Conservation (phyloP, 2,329 filamentous ascomycete species). For the Macrophomina tecta region DNA sequence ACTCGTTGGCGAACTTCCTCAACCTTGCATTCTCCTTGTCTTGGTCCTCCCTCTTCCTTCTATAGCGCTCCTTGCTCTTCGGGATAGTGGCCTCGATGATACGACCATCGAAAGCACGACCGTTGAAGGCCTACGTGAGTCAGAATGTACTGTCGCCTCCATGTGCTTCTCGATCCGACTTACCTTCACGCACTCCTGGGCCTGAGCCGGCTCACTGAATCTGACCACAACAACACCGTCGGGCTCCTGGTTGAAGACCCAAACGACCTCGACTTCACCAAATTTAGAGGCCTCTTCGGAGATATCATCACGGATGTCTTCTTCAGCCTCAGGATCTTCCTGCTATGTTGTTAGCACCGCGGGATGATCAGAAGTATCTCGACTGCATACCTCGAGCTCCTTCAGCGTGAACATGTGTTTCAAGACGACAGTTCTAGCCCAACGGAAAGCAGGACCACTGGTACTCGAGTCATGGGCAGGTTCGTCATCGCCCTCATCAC, state of each 20-base stretch:
- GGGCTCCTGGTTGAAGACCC: constrained; percentile 84
- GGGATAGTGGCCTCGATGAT: constrained; percentile 74
- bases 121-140: constrained; percentile 64
- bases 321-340: constrained; percentile 14
- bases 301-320: constrained; percentile 63
- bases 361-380: not conserved
- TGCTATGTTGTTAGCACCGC: not conserved
- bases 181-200: constrained; percentile 70
- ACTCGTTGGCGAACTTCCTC: constrained; percentile 57
- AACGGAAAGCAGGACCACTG: constrained; percentile 64
- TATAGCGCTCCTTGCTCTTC: constrained; percentile 74
- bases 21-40: constrained; percentile 56
- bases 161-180: constrained; percentile 28
- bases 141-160: constrained; percentile 16
- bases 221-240: constrained; percentile 86
- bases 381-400: constrained; percentile 20
- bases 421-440: constrained; percentile 83
- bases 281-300: constrained; percentile 87
- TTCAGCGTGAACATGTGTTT: constrained; percentile 88
- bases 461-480: constrained; percentile 38
- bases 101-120: constrained; percentile 77
- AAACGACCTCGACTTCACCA: constrained; percentile 87
- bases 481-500: constrained; percentile 67
- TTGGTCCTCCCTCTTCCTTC: constrained; percentile 64
- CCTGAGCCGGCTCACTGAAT: constrained; percentile 75